Conservation (phyloP, 2,329 filamentous ascomycete genomes). For the Dactylellina haptotyla region DNA sequence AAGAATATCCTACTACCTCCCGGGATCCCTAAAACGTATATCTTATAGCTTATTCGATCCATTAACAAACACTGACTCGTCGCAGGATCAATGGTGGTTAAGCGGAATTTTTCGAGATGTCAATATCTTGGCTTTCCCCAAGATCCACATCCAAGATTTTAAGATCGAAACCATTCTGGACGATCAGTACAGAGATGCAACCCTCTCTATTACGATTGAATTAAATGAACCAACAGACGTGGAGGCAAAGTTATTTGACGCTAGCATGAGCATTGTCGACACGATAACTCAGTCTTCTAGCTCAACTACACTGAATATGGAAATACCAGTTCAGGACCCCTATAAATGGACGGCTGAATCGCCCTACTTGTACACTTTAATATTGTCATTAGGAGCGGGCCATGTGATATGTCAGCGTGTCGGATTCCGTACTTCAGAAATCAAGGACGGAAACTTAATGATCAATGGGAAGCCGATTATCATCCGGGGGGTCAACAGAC, state of each 20-base stretch:
- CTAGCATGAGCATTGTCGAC: slow-evolving; percentile 23
- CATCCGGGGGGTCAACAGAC: slow-evolving; percentile 74
- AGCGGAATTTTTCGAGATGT: slow-evolving; percentile 76
- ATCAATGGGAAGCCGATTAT: slow-evolving; percentile 73
- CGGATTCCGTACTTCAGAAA: slow-evolving; percentile 73
- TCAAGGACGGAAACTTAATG: slow-evolving; percentile 69
- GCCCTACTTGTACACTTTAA: slow-evolving; percentile 70
- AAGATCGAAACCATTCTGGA: slow-evolving; percentile 69
- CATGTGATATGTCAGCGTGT: slow-evolving; percentile 64
- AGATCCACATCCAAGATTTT: slow-evolving; percentile 68
- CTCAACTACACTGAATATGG: slow-evolving; percentile 11
- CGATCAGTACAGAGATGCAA: slow-evolving; percentile 65
- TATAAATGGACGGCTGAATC: slow-evolving; percentile 76
- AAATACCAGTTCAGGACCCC: slow-evolving; percentile 66
- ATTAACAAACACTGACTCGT: not conserved
- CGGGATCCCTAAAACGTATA: not conserved
- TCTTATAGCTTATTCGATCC: not conserved
- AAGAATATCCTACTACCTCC: not conserved
- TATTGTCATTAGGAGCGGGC: slow-evolving; percentile 62
- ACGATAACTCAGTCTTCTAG: slow-evolving; percentile 1
- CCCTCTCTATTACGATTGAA: slow-evolving; percentile 65
- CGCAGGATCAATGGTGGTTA: slow-evolving; percentile 74
- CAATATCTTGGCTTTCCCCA: slow-evolving; percentile 69
- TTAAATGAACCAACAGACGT: slow-evolving; percentile 18
- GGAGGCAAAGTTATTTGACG: slow-evolving; percentile 34